A percentile compares a stretch with the other conserved stretches of the same genome.
Conservation (phyloP, 805 yeast species). For the Naumovozyma baii region DNA sequence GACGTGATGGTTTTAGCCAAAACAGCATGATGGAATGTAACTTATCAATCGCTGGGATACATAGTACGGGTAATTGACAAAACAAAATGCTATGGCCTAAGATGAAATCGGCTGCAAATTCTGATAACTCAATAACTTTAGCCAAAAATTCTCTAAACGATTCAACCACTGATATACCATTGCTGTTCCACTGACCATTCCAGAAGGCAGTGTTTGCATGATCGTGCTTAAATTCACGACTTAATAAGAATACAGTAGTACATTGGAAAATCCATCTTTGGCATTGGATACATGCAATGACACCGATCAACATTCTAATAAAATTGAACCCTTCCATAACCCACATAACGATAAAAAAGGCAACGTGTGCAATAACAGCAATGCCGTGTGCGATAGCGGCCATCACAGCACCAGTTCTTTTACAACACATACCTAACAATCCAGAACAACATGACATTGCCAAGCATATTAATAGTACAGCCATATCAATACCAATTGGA, state of each 20-base stretch:
- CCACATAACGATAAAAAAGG: conserved; percentile 93
- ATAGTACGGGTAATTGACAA: conserved; percentile 77
- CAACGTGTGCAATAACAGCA: conserved; percentile 77
- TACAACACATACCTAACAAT: conserved; percentile 91
- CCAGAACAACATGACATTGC: conserved; percentile 93
- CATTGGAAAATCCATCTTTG: conserved; percentile 82
- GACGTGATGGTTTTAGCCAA: conserved; percentile 96
- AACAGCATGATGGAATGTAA: conserved; percentile 97
- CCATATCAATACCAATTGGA: conserved; percentile 85
- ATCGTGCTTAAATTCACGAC: conserved; percentile 94
- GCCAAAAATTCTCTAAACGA: conserved; percentile 92
- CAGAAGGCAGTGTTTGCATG: conserved; percentile 96
- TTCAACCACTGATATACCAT: conserved; percentile 88
- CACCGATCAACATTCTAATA: conserved; percentile 76
- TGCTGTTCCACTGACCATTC: conserved; percentile 98
- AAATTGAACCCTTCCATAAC: conserved; percentile 88
- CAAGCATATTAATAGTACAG: conserved; percentile 64
- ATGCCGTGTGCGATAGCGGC: conserved; percentile 97
- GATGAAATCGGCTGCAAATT: conserved; percentile 92
- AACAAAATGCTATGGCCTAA: conserved; percentile 84
- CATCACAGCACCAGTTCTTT: conserved; percentile 88
- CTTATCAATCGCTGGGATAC: conserved; percentile 82
- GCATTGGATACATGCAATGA: conserved; percentile 69
- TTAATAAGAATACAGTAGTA: conserved; percentile 64
- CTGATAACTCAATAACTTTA: conserved; percentile 85